Evolutionary conservation across 192 early-diverging fungal genomes (phyloP).

Genomic region (Coemansia asiatica): DNA sequence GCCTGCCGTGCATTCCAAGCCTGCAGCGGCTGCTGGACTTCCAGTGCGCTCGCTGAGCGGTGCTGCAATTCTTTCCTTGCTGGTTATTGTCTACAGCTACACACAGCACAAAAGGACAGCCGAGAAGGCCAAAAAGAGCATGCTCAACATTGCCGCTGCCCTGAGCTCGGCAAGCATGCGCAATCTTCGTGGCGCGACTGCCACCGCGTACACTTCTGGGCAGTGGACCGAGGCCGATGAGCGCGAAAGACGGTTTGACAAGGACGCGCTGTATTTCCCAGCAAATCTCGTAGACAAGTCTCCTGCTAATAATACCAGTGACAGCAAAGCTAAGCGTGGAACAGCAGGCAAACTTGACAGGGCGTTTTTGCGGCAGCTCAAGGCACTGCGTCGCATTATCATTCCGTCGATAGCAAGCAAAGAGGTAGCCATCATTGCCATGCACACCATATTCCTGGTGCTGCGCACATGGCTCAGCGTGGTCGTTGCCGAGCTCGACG

Average conservation of each 20-base stretch:
- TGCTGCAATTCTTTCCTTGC: constrained; percentile 35
- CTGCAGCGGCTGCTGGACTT: constrained; percentile 17
- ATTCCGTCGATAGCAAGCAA: constrained; percentile 78
- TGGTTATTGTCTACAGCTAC: constrained; percentile 50
- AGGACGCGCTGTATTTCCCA: constrained; percentile 38
- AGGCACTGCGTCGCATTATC: constrained; percentile 76
- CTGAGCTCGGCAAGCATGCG: constrained; percentile 45
- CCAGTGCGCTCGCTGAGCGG: constrained; percentile 34
- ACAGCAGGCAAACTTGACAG: constrained; percentile 34
- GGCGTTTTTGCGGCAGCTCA: constrained; percentile 58
- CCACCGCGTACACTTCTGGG: constrained; percentile 26
- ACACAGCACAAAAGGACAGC: constrained; percentile 38
- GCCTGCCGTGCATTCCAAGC: constrained; percentile 25
- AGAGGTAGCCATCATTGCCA: constrained; percentile 73
- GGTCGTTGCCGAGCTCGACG: constrained; percentile 89
- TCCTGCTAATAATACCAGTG: neutral
- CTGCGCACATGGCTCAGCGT: constrained; percentile 90
- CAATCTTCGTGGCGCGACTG: constrained; percentile 25
- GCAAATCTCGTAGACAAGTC: constrained; percentile 14
- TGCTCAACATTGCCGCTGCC: constrained; percentile 23
- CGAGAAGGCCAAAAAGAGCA: constrained; percentile 48
- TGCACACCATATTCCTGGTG: constrained; percentile 85
- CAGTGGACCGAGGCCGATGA: constrained; percentile 47
- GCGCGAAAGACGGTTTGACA: constrained; percentile 51
- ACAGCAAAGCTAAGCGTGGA: neutral